phyloP scores from a whole-genome alignment of 2,329 filamentous ascomycete genomes.

The Fusarium pilosicola region DNA sequence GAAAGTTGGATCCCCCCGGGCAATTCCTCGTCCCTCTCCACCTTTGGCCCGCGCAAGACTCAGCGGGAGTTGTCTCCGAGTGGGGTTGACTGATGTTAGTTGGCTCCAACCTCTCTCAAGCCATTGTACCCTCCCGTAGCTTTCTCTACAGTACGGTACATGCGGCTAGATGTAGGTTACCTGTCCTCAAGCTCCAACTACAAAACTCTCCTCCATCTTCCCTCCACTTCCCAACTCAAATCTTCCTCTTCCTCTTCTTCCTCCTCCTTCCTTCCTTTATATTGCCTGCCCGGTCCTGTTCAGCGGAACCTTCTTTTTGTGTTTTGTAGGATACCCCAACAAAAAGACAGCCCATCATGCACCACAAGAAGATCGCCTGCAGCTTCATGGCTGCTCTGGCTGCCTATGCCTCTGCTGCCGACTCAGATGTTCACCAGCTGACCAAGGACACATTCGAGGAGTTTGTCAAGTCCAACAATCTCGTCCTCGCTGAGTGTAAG shows the following conservation, averaged over 20 bases:
- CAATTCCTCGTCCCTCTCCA: constrained; percentile 14
- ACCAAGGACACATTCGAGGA: constrained; percentile 87
- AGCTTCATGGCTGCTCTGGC: constrained; percentile 66
- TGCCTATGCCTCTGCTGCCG: constrained; percentile 68
- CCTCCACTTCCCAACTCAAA: constrained; percentile 30
- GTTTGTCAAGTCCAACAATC: constrained; percentile 85
- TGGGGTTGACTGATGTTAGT: constrained; percentile 3
- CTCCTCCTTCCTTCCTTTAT: constrained; percentile 19
- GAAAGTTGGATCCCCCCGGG: constrained; percentile 32
- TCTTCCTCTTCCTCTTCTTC: constrained; percentile 16
- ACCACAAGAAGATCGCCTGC: constrained; percentile 61
- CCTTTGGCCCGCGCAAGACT: constrained; percentile 11
- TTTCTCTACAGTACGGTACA: constrained; percentile 1
- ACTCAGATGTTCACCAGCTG: constrained; percentile 85
- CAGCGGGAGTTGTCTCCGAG: constrained; percentile 37
- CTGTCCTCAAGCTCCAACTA: constrained; percentile 45
- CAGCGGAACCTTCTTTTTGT: constrained; percentile 33
- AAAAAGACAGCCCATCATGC: constrained; percentile 53
- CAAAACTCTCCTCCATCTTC: constrained; percentile 49
- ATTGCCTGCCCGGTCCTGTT: constrained; percentile 29
- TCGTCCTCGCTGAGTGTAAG: constrained; percentile 95
- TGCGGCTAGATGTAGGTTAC: constrained; percentile 22
- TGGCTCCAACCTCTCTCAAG: constrained; percentile 15
- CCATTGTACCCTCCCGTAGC: constrained; percentile 7
- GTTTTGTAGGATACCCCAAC: constrained; percentile 40